These are phyloP conservation scores for Pythium folliculosum DNA, from an alignment of 352 stramenopile species.

Conservation along the genomic window DNA sequence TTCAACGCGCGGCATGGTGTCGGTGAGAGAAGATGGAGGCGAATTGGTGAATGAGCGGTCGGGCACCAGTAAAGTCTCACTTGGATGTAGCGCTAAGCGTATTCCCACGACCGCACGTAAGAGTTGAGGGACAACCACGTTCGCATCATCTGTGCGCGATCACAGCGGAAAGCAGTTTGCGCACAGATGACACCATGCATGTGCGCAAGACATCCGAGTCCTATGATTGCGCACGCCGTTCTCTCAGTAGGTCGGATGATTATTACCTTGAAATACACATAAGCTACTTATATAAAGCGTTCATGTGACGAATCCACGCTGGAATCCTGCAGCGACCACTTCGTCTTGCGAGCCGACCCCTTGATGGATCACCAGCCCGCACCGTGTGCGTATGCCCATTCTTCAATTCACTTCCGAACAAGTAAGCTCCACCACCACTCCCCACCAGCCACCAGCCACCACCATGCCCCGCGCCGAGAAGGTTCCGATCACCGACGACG, in stretches of 20 bases:
- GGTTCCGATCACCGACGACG: background rate
- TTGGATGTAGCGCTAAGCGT: no score
- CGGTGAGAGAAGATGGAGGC: background rate
- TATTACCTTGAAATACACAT: no score
- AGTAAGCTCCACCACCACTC: background rate
- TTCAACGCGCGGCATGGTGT: conserved; percentile 10
- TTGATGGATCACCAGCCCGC: no score
- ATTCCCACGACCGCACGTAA: no score
- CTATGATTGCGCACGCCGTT: background rate
- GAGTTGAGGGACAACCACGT: no score
- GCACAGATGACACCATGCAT: background rate
- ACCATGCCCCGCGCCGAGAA: conserved; percentile 9
- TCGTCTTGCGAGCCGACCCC: no score
- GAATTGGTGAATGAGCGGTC: background rate
- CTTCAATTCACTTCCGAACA: background rate
- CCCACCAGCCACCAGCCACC: background rate
- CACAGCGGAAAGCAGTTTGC: background rate
- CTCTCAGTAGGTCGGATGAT: background rate
- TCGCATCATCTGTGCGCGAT: background rate
- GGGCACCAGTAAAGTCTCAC: background rate
- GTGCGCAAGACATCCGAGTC: background rate
- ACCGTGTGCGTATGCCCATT: background rate
- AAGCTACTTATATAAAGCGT: background rate
- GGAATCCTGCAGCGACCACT: no score
- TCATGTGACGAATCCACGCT: background rate